Evolutionary conservation across 2,329 filamentous ascomycete species (phyloP).

Genomic region (Ceratocystis albifundus): DNA sequence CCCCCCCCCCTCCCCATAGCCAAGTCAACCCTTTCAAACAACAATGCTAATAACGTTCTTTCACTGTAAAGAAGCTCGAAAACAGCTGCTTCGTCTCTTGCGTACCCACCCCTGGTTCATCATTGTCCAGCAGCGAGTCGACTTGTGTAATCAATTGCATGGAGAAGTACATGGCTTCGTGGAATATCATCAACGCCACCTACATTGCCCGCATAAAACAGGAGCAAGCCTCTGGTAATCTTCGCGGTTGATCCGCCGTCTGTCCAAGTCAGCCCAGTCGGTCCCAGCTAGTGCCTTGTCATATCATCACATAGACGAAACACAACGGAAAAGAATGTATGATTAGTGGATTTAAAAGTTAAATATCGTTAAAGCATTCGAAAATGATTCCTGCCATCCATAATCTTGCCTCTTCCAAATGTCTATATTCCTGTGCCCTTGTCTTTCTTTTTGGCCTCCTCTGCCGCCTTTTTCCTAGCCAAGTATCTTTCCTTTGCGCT

Average conservation of each 20-base stretch:
- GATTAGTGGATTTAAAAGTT: slow-evolving; percentile 4
- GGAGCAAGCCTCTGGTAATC: slow-evolving; percentile 35
- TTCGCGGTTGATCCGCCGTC: slow-evolving; percentile 6
- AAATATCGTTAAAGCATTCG: slow-evolving; percentile 6
- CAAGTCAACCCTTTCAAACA: neutral
- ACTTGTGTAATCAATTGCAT: slow-evolving; percentile 65
- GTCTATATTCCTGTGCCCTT: neutral
- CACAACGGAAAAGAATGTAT: slow-evolving; percentile 11
- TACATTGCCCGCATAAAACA: slow-evolving; percentile 55
- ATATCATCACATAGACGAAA: slow-evolving; percentile 11
- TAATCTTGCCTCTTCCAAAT: neutral
- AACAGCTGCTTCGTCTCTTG: slow-evolving; percentile 72
- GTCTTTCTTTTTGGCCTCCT: slow-evolving; percentile 49
- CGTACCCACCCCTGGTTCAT: slow-evolving; percentile 55
- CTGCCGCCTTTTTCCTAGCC: slow-evolving; percentile 62
- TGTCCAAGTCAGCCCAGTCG: neutral
- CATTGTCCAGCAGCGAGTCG: slow-evolving; percentile 55
- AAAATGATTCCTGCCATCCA: slow-evolving; percentile 5
- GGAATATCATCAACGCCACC: slow-evolving; percentile 60
- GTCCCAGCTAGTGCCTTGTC: slow-evolving; percentile 8
- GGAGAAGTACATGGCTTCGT: slow-evolving; percentile 73
- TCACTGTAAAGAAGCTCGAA: slow-evolving; percentile 55
- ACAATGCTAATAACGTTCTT: neutral
- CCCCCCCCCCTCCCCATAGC: neutral
- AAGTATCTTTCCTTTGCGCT: slow-evolving; percentile 71